These are phyloP conservation scores for Nigrospora sphaerica DNA, from an alignment of 2,329 filamentous ascomycete genomes.

Conservation along the genomic window DNA sequence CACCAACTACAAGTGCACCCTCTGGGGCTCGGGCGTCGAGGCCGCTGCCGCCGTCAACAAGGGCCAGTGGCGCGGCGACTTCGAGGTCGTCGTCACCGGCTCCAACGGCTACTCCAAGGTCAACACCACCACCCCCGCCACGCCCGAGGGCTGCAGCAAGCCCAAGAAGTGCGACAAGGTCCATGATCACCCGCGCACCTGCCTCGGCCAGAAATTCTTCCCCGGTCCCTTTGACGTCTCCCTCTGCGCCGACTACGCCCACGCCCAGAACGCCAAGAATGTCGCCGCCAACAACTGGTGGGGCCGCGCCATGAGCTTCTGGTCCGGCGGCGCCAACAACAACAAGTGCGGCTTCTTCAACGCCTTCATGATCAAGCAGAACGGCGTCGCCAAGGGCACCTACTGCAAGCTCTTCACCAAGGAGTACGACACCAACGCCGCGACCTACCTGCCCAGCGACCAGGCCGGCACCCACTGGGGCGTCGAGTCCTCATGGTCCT, in stretches of 20 bases:
- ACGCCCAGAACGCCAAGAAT: slow-evolving; percentile 5
- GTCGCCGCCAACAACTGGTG: not conserved
- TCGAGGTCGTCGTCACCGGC: slow-evolving; percentile 5
- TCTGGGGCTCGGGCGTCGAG: slow-evolving; percentile 25
- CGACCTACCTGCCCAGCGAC: slow-evolving; percentile 1
- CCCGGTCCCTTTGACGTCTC: slow-evolving; percentile 5
- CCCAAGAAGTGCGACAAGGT: slow-evolving; percentile 4
- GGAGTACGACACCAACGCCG: slow-evolving; percentile 3
- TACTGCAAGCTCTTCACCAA: slow-evolving; percentile 7
- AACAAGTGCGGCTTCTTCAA: slow-evolving; percentile 8
- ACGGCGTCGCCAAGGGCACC: slow-evolving; percentile 4
- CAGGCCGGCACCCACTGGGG: not conserved
- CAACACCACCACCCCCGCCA: slow-evolving; percentile 6
- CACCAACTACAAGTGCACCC: slow-evolving; percentile 30
- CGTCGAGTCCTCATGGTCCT: slow-evolving; percentile 3
- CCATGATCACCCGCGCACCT: slow-evolving; percentile 5
- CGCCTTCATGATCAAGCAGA: slow-evolving; percentile 6
- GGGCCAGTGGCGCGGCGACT: slow-evolving; percentile 8
- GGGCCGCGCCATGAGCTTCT: not conserved
- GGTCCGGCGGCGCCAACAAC: slow-evolving; percentile 5
- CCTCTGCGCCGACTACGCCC: slow-evolving; percentile 5
- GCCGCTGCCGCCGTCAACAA: slow-evolving; percentile 10
- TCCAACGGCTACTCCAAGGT: slow-evolving; percentile 8
- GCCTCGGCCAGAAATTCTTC: slow-evolving; percentile 6
- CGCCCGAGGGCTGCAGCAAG: slow-evolving; percentile 5